Evolutionary conservation across 352 stramenopile genomes (phyloP).

Genomic region (Phytopythium ostracodes): DNA sequence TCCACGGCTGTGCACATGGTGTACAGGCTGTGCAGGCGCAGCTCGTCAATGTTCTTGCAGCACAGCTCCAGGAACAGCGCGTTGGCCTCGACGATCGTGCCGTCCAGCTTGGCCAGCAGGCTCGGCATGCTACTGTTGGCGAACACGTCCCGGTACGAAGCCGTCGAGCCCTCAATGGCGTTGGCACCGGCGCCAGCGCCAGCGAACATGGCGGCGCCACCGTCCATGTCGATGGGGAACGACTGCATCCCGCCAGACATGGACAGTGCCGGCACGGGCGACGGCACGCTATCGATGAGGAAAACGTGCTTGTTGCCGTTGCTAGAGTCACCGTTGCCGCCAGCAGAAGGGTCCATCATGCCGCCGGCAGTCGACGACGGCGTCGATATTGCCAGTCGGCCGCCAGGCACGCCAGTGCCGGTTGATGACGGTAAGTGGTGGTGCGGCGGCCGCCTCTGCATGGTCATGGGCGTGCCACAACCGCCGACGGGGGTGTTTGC

Average conservation of each 20-base stretch:
- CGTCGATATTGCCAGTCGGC: conserved; percentile 47
- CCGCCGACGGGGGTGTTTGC: neutral
- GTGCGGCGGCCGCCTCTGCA: conserved; percentile 22
- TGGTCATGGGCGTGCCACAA: conserved; percentile 7
- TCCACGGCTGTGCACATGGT: conserved; percentile 76
- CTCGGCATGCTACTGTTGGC: conserved; percentile 75
- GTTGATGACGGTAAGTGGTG: conserved; percentile 30
- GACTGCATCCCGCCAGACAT: conserved; percentile 53
- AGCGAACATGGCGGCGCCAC: conserved; percentile 24
- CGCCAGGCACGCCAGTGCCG: conserved; percentile 10
- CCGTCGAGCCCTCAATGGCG: conserved; percentile 58
- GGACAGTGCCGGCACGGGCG: conserved; percentile 60
- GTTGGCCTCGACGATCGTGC: conserved; percentile 78
- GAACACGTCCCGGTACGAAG: conserved; percentile 74
- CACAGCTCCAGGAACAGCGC: conserved; percentile 71
- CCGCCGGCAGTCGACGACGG: conserved; percentile 21
- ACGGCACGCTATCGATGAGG: conserved; percentile 79
- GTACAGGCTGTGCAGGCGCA: conserved; percentile 74
- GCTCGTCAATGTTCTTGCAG: conserved; percentile 77
- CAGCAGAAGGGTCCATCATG: conserved; percentile 1
- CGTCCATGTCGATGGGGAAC: conserved; percentile 66
- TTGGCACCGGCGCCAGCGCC: conserved; percentile 11
- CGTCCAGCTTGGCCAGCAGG: conserved; percentile 70
- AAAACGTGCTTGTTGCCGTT: conserved; percentile 45
- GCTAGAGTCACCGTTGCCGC: conserved; percentile 12